Conservation (phyloP, 495 filamentous ascomycete genomes). For the Aspergillus kassunensis region DNA sequence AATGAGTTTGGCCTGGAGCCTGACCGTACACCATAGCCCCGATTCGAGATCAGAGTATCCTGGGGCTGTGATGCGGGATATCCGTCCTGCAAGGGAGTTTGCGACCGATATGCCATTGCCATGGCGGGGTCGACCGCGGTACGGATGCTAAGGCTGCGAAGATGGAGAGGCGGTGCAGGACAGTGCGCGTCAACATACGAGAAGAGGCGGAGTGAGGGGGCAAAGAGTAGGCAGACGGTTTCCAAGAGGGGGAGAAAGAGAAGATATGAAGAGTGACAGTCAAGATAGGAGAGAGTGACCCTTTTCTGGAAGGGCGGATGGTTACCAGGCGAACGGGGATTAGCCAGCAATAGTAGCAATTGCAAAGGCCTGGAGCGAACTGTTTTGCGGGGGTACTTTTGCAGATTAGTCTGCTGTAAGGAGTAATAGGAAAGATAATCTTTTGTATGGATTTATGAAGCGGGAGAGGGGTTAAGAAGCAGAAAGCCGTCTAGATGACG, state of each 20-base stretch:
- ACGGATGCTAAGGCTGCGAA: slow-evolving; percentile 19
- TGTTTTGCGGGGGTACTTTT: slow-evolving; percentile 26
- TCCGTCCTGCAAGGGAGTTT: slow-evolving; percentile 41
- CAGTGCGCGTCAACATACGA: slow-evolving; percentile 17
- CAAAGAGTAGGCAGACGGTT: not conserved
- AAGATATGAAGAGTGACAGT: not conserved
- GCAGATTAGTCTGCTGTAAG: too few species aligned
- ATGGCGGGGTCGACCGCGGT: slow-evolving; percentile 26
- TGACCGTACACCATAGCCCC: slow-evolving; percentile 30
- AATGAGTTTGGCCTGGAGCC: slow-evolving; percentile 40
- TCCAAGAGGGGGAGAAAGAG: not conserved
- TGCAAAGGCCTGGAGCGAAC: slow-evolving; percentile 23
- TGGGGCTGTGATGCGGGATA: slow-evolving; percentile 30
- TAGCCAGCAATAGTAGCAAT: slow-evolving; percentile 1
- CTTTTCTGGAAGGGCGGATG: slow-evolving; percentile 14
- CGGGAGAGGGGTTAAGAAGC: slow-evolving; percentile 11
- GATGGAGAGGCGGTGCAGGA: slow-evolving; percentile 19
- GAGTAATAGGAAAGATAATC: too few species aligned
- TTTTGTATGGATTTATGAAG: not conserved
- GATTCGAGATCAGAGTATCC: slow-evolving; percentile 26
- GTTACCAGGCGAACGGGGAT: slow-evolving; percentile 23
- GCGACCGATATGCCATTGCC: slow-evolving; percentile 42
- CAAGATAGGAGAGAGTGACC: slow-evolving; percentile 10
- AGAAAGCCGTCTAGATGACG: slow-evolving; percentile 22
- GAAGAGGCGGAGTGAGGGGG: slow-evolving; percentile 3